phyloP scores from a whole-genome alignment of 164 flowering plant species.

The Macadamia integrifolia region DNA sequence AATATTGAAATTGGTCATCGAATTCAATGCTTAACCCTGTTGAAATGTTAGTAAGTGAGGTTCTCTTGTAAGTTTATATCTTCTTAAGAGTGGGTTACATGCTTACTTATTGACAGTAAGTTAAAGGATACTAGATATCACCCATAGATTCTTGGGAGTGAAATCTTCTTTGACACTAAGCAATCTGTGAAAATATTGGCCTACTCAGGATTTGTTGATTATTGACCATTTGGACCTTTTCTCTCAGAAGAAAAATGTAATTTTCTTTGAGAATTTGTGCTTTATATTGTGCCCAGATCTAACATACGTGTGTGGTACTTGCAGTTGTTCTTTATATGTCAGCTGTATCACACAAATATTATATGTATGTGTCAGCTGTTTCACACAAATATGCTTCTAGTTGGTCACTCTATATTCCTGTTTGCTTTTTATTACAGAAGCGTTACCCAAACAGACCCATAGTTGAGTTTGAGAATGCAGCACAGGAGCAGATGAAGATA shows the following conservation, averaged over 20 bases:
- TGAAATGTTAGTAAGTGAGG: too few species aligned
- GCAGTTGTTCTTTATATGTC: too few species aligned
- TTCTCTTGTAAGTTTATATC: too few species aligned
- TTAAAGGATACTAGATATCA: not conserved
- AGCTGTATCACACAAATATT: too few species aligned
- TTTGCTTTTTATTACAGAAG: slow-evolving; percentile 36
- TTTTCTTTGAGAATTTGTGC: not conserved
- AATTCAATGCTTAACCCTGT: too few species aligned
- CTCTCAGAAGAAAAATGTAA: not conserved
- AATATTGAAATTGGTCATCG: too few species aligned
- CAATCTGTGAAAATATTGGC: not conserved
- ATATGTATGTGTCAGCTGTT: too few species aligned
- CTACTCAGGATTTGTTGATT: not conserved
- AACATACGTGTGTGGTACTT: too few species aligned
- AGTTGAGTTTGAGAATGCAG: slow-evolving; percentile 84
- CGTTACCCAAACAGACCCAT: slow-evolving; percentile 79
- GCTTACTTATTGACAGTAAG: too few species aligned
- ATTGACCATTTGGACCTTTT: not conserved
- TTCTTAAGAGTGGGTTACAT: too few species aligned
- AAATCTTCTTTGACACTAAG: not conserved
- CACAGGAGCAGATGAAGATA: slow-evolving; percentile 90
- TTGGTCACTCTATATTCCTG: not conserved
- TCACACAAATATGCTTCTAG: not conserved
- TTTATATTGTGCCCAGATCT: not conserved
- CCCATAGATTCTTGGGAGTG: not conserved